Evolutionary conservation across 2,329 filamentous ascomycete genomes (phyloP), one percentile per base, ranked within the genome.

Genomic region (Westerdykella sp.): DNA sequence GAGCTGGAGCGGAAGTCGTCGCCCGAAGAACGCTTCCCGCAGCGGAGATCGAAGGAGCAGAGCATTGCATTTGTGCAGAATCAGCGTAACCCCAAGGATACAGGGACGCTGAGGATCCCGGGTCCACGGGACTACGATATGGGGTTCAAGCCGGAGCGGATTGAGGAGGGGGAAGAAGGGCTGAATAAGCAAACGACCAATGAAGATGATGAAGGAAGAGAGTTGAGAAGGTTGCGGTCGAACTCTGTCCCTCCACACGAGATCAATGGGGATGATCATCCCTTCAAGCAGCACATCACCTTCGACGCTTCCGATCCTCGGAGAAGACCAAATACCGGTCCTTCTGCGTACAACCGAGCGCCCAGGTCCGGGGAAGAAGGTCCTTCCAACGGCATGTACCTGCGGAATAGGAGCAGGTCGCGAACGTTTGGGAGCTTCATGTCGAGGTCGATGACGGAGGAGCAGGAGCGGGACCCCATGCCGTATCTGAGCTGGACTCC

Each of bases 401-500:
- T 60, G 22, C 50, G 53, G 44, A 48, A 55, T 30, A 50, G 60
- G 41, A 51, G 64, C 50, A 63, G 66, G 39, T 68, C 75, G 2
- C 72, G 72, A 34, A 84, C 81, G 0, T 68, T 82, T 18, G 77
- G 72, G 38, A 81, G 71, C 44, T 73, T 90, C 51, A 75, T 76
- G 45, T 76, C 73, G 0, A 77, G 69, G 7, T 68, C 77, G 42
- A 76, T 76, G 12, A 73, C 79, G 18, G 51, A 63, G 28, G 65
- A 68, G 10, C 25, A 7, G 9, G 25, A 28, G 11, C 47, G 55
- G 6, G 72, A 80, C 21, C 74, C 75, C 1, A 85, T 87, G 71
- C 93, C 93, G 0, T 98, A 98, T 65, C 77, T 98, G 40, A 96
- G 88, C 65, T 97, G 88, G 79, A 84, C 90, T 46, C 88, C 93